A percentile compares a stretch with the other conserved stretches of the same genome.
phyloP scores from a whole-genome alignment of 2,329 filamentous ascomycete species.

The Botryotinia globosa region DNA sequence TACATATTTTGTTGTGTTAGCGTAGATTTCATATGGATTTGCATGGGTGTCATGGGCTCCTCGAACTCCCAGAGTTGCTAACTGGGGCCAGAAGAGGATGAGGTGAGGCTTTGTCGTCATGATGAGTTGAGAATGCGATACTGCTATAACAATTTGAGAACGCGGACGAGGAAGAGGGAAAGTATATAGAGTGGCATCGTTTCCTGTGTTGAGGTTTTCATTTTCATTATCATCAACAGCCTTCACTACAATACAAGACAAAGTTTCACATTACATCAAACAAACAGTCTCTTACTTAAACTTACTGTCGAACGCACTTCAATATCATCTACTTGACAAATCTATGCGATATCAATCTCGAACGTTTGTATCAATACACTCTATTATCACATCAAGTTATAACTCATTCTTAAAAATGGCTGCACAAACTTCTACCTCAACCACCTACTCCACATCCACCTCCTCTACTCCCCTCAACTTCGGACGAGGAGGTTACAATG shows the following conservation, averaged over 20 bases:
- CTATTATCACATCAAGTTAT: conserved; percentile 5
- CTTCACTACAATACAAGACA: neutral
- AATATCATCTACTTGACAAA: neutral
- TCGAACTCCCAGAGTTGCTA: neutral
- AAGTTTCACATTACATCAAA: neutral
- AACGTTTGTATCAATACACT: neutral
- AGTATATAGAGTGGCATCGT: conserved; percentile 16
- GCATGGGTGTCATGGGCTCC: neutral
- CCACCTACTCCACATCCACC: neutral
- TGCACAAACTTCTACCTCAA: conserved; percentile 21
- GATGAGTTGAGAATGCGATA: neutral
- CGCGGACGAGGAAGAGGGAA: neutral
- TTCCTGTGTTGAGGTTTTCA: neutral
- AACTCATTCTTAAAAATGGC: conserved; percentile 27
- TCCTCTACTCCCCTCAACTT: conserved; percentile 22
- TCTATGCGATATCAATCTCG: neutral
- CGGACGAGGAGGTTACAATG: conserved; percentile 35
- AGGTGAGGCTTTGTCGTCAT: conserved; percentile 22
- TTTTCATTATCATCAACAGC: conserved; percentile 2
- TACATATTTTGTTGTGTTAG: neutral
- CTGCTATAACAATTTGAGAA: neutral
- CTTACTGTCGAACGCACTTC: neutral
- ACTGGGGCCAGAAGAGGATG: conserved; percentile 12
- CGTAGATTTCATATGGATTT: conserved; percentile 4
- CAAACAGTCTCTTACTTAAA: neutral